A percentile compares a stretch with the other conserved stretches of the same genome.
These are phyloP conservation scores for Lipomyces spencermartinsiae DNA, from an alignment of 805 yeast genomes.

Conservation along the genomic window DNA sequence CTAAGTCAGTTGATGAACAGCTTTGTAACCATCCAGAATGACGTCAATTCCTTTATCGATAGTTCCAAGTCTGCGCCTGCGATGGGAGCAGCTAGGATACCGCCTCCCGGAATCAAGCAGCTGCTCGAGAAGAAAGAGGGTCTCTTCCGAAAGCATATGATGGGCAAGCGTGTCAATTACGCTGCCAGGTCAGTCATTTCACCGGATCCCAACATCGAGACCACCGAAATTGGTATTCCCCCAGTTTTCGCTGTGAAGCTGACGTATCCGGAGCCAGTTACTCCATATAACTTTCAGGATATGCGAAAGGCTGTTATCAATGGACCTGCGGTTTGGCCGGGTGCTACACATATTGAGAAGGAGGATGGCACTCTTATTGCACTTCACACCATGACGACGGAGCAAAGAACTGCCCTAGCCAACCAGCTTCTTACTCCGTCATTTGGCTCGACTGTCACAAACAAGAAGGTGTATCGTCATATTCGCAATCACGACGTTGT, in stretches of 20 bases:
- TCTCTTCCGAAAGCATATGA: slow-evolving; percentile 96
- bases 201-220: slow-evolving; percentile 97
- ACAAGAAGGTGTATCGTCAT: slow-evolving; percentile 94
- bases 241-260: slow-evolving; percentile 96
- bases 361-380: slow-evolving; percentile 90
- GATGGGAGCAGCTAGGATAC: slow-evolving; percentile 63
- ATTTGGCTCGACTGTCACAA: slow-evolving; percentile 49
- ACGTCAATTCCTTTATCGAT: slow-evolving; percentile 92
- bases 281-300: slow-evolving; percentile 86
- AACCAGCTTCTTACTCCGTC: slow-evolving; percentile 89
- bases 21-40: slow-evolving; percentile 92
- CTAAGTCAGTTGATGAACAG: slow-evolving; percentile 89
- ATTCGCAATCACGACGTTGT: slow-evolving; percentile 95
- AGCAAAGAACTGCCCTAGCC: slow-evolving; percentile 94
- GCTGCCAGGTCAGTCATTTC: slow-evolving; percentile 99
- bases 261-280: slow-evolving; percentile 98
- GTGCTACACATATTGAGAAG: slow-evolving; percentile 93
- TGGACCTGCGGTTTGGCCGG: slow-evolving; percentile 99
- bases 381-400: slow-evolving; percentile 84
- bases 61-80: slow-evolving; percentile 84
- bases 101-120: slow-evolving; percentile 96
- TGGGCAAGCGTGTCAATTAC: slow-evolving; percentile 99
- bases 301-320: slow-evolving; percentile 93
- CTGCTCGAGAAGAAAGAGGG: slow-evolving; percentile 99
- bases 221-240: slow-evolving; percentile 98